phyloP scores from a whole-genome alignment of 2,329 filamentous ascomycete genomes.

The Ophiostoma populinum region DNA sequence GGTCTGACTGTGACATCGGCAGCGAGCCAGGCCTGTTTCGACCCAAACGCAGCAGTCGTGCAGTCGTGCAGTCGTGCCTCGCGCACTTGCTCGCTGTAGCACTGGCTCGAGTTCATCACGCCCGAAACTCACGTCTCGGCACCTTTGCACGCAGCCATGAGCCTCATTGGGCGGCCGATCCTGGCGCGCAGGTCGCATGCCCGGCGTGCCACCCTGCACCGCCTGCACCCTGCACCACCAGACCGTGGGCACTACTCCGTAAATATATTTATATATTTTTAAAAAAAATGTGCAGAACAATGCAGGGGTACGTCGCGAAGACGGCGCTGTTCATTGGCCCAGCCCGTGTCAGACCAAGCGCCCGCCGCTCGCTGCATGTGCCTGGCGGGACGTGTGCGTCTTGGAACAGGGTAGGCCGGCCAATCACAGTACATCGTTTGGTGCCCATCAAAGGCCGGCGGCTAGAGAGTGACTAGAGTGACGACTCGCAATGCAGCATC shows the following conservation, averaged over 20 bases:
- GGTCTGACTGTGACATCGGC: too few species aligned
- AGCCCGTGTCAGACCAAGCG: conserved; percentile 1
- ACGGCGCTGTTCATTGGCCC: neutral
- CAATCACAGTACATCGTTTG: conserved; percentile 6
- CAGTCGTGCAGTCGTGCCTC: too few species aligned
- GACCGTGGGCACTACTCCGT: too few species aligned
- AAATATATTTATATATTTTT: too few species aligned
- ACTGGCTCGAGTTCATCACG: too few species aligned
- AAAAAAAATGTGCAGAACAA: too few species aligned
- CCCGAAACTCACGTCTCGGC: too few species aligned
- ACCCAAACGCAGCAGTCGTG: too few species aligned
- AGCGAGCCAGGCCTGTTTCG: too few species aligned
- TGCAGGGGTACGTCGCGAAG: neutral
- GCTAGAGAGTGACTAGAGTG: conserved; percentile 4
- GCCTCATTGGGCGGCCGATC: neutral
- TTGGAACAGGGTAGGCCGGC: neutral
- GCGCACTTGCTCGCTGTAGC: neutral
- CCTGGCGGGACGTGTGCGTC: neutral
- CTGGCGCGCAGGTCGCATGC: neutral
- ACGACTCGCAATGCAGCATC: neutral
- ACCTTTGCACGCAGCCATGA: too few species aligned
- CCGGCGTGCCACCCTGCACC: too few species aligned
- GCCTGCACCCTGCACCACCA: too few species aligned
- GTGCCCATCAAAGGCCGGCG: conserved; percentile 3
- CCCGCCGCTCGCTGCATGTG: neutral